These are phyloP conservation scores for Rossbeevera mucosa DNA, from an alignment of 768 basidiomycete genomes.

Conservation along the genomic window DNA sequence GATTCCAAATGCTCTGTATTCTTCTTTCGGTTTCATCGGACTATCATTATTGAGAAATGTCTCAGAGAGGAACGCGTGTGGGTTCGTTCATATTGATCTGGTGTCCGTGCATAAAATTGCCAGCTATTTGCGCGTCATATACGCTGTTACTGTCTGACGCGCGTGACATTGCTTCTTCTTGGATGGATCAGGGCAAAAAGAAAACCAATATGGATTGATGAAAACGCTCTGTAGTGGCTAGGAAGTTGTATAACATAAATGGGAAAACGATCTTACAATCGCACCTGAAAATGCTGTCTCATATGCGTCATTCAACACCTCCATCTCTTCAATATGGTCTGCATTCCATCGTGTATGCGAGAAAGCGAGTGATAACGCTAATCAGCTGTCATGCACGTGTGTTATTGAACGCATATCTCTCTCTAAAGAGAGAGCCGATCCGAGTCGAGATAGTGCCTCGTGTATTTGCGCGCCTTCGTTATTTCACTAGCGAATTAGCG, in stretches of 20 bases:
- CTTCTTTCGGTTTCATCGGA: slow-evolving; percentile 3
- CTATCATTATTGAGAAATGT: neutral
- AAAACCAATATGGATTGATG: neutral
- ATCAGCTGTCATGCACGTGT: neutral
- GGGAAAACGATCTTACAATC: neutral
- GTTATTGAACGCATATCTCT: neutral
- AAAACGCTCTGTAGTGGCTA: slow-evolving; percentile 6
- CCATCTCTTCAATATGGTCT: neutral
- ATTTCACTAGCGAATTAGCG: neutral
- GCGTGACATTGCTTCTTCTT: slow-evolving; percentile 15
- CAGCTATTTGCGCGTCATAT: slow-evolving; percentile 15
- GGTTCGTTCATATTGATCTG: too few species aligned
- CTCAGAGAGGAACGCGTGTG: neutral
- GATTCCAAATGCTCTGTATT: slow-evolving; percentile 14
- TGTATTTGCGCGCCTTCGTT: neutral
- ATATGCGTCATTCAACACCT: neutral
- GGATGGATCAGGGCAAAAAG: neutral
- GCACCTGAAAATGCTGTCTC: neutral
- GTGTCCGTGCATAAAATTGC: too few species aligned
- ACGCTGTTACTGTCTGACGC: slow-evolving; percentile 6
- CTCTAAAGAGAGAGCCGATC: neutral
- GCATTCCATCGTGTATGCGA: slow-evolving; percentile 4
- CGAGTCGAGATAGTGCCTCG: neutral
- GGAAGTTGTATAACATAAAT: too few species aligned
- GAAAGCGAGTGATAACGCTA: neutral